A percentile compares a stretch with the other conserved stretches of the same genome.
Evolutionary conservation across 257 asterid species (phyloP).

Genomic region (Solanum sparsipilum): DNA sequence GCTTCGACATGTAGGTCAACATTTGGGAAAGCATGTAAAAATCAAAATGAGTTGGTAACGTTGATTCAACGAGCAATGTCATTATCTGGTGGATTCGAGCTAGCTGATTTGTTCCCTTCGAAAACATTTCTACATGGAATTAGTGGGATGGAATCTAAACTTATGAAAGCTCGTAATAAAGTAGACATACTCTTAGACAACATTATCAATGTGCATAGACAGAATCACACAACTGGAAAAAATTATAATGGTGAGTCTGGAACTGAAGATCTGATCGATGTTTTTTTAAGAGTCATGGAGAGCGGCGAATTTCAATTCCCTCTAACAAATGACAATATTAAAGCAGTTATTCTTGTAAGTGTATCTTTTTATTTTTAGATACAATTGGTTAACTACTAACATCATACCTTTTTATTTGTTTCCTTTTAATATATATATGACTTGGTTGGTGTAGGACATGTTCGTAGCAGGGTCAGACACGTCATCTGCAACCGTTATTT

Average conservation of each 20-base stretch:
- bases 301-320: background rate
- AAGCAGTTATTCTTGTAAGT: background rate
- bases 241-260: background rate
- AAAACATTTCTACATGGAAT: background rate
- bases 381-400: background rate
- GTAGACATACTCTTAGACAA: background rate
- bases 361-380: background rate
- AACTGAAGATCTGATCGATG: background rate
- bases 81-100: background rate
- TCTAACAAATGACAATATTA: background rate
- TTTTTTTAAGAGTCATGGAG: background rate
- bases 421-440: background rate
- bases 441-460: background rate
- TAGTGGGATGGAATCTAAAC: background rate
- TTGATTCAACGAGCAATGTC: background rate
- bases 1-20: background rate
- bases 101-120: background rate
- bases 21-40: background rate
- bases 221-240: background rate
- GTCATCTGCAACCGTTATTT: background rate
- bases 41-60: background rate
- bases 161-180: background rate
- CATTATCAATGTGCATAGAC: background rate
- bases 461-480: background rate
- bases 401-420: background rate